Evolutionary conservation across 768 basidiomycete species (phyloP).

Genomic region (Astraeus odoratus): DNA sequence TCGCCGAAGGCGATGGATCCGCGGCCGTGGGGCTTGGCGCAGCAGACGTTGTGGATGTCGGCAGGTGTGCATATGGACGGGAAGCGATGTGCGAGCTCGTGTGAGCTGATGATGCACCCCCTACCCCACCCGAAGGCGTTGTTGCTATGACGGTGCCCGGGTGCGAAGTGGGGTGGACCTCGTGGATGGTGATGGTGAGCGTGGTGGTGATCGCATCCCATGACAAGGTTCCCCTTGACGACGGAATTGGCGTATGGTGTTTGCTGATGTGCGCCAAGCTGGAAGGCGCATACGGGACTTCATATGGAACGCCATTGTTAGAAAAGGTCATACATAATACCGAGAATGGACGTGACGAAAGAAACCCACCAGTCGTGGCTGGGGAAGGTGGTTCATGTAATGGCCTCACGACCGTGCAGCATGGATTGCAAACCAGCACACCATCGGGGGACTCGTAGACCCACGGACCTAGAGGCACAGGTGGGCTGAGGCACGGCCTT

Average conservation of each 20-base stretch:
- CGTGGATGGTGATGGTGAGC: background rate
- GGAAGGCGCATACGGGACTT: too few species aligned
- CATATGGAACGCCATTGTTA: too few species aligned
- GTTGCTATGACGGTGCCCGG: background rate
- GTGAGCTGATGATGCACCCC: background rate
- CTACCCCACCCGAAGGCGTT: background rate
- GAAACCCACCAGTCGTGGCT: background rate
- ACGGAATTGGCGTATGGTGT: too few species aligned
- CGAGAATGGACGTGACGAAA: background rate
- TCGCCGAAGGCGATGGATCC: background rate
- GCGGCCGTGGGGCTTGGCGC: background rate
- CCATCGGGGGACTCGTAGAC: background rate
- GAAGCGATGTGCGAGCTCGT: background rate
- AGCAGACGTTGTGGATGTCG: background rate
- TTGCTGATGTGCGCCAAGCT: too few species aligned
- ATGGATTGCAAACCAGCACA: background rate
- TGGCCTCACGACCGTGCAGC: background rate
- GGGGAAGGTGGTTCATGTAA: background rate
- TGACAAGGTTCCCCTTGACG: too few species aligned
- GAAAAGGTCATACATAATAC: background rate
- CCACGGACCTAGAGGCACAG: background rate
- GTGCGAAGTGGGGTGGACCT: background rate
- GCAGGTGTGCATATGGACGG: background rate
- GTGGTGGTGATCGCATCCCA: too few species aligned
- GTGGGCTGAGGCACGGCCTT: background rate